Base-by-base conservation (phyloP, 2,329 filamentous ascomycete species). In the Mycogone perniciosa region DNA sequence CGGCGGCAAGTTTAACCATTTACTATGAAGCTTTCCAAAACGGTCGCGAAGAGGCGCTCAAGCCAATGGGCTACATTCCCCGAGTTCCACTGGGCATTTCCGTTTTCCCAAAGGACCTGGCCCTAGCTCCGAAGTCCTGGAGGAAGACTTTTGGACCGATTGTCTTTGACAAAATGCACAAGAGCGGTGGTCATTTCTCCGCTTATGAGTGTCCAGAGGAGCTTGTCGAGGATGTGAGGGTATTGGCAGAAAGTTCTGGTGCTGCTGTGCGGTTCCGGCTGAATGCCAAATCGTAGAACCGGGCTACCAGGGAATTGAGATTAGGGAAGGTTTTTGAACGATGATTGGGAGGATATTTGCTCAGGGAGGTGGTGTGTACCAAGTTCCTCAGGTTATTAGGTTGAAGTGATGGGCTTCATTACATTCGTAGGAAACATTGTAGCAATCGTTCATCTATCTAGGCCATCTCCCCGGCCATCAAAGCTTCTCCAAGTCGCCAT, bases 21-120 rank as follows among this genome's bases (percentile, higher is more conserved):
- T 92, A 92, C 67, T 89, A 89, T 59, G 87, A 90, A 65, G 69
- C 72, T 0, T 66, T 59, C n/a, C n/a, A n/a, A 5, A 81, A 83
- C 51, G 33, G 59, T 35, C 46, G 57, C 51, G 60, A 56, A 52
- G 39, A 53, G 5, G 48, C 52, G 4, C 6, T 54, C 3, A 59
- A 55, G 20, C 13, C 34, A 5, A 20, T 54, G 4, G 46, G 52
- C 1, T 72, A 71, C 48, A 57, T 68, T 1, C 61, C 66, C 0
- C 60, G 62, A 1, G 68, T 75, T 4, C 68, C 68, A 31, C 58
- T 75, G 45, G 77, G 79, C 0, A 53, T 82, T 7, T 76, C 69
- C 13, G 72, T 75, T 51, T 84, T 83, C 56, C 83, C 83, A 0
- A 73, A 68, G 59, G 84, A 88, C 50, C 46, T 88, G 1, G 57